Percentiles rank a stretch among this genome's conserved stretches.
Evolutionary conservation across 2,329 filamentous ascomycete species (phyloP).

Genomic region (Alternaria triticimaculans): DNA sequence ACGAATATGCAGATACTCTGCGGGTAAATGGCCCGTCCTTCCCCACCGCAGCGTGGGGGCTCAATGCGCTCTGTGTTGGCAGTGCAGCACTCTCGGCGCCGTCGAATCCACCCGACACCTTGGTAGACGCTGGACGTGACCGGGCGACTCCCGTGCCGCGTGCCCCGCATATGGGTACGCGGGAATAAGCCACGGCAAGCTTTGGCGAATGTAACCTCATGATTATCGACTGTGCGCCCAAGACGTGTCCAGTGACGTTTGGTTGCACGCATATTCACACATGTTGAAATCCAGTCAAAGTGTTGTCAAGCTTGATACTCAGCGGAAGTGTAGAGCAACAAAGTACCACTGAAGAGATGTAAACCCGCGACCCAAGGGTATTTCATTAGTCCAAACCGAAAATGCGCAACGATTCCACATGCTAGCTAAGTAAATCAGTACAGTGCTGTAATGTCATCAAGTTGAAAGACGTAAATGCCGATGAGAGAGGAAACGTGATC

Average conservation of each 20-base stretch:
- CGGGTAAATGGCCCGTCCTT: neutral
- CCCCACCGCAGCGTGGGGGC: neutral
- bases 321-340: neutral
- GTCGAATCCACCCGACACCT: neutral
- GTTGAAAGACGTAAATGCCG: neutral
- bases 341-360: neutral
- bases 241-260: neutral
- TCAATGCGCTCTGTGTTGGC: neutral
- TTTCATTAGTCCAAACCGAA: neutral
- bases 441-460: neutral
- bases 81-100: neutral
- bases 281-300: neutral
- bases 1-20: neutral
- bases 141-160: neutral
- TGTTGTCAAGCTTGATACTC: neutral
- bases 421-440: neutral
- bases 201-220: neutral
- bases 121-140: neutral
- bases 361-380: neutral
- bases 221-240: too few relatives aligned
- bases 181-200: neutral
- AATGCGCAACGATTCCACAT: neutral
- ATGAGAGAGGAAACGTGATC: neutral
- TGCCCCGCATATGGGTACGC: neutral
- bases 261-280: neutral